Evolutionary conservation across 441 rosid species (phyloP).

Genomic region (Populus tomentosa): DNA sequence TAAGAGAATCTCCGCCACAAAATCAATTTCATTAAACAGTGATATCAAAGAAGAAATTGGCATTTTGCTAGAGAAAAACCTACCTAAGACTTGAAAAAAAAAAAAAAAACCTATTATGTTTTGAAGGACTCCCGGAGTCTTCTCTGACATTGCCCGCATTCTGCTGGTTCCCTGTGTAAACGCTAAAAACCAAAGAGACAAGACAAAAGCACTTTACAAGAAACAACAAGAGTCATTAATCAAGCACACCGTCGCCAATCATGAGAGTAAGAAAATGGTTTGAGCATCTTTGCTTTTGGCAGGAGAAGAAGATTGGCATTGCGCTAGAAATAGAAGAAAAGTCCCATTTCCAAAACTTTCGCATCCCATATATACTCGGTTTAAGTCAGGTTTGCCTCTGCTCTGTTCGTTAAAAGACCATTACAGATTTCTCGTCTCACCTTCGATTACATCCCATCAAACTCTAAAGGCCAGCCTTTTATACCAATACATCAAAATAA

Average conservation of each 20-base stretch:
- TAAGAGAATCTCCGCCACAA: too few relatives aligned
- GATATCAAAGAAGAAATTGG: too few relatives aligned
- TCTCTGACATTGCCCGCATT: not conserved
- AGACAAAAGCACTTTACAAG: conserved; percentile 9
- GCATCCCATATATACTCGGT: not conserved
- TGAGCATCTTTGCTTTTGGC: not conserved
- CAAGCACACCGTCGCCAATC: conserved; percentile 14
- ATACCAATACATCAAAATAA: too few relatives aligned
- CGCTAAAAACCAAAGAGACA: conserved; percentile 12
- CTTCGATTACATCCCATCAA: not conserved
- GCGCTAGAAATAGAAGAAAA: not conserved
- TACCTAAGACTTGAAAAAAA: too few relatives aligned
- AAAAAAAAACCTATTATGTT: too few relatives aligned
- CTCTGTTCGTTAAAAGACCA: not conserved
- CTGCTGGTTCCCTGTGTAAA: not conserved
- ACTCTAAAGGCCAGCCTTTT: not conserved
- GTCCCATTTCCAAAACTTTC: not conserved
- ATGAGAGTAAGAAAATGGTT: conserved; percentile 18
- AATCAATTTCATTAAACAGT: too few relatives aligned
- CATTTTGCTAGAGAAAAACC: too few relatives aligned
- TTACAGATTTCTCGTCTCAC: not conserved
- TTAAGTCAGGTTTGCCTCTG: not conserved
- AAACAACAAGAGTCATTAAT: not conserved
- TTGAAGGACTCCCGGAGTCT: not conserved
- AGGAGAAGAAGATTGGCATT: conserved; percentile 2